Evolutionary conservation across 495 filamentous ascomycete species (phyloP).

Genomic region (Aspergillus panamensis): DNA sequence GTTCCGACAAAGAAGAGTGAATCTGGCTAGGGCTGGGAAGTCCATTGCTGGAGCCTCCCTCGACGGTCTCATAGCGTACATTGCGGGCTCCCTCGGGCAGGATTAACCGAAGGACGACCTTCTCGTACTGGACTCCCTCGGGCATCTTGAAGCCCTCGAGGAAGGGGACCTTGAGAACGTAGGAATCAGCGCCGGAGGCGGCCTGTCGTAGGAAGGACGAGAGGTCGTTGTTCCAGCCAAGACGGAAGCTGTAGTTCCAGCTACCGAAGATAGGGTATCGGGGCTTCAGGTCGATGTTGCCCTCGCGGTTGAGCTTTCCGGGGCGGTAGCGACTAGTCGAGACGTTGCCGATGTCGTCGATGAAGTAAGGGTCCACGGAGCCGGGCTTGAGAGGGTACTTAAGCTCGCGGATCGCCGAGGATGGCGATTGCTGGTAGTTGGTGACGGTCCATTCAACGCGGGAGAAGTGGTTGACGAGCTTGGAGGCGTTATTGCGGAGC

Average conservation of each 20-base stretch:
- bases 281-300: slow-evolving; percentile 82
- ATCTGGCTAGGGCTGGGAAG: slow-evolving; percentile 34
- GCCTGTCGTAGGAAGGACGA: slow-evolving; percentile 66
- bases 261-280: slow-evolving; percentile 91
- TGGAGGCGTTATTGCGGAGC: slow-evolving; percentile 79
- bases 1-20: slow-evolving; percentile 52
- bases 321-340: slow-evolving; percentile 84
- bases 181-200: slow-evolving; percentile 55
- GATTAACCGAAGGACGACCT: slow-evolving; percentile 74
- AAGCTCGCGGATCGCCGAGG: slow-evolving; percentile 75
- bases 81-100: slow-evolving; percentile 90
- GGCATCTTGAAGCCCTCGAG: slow-evolving; percentile 81
- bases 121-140: slow-evolving; percentile 83
- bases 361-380: slow-evolving; percentile 84
- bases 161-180: slow-evolving; percentile 93
- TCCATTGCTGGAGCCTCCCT: slow-evolving; percentile 38
- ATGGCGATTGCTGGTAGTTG: slow-evolving; percentile 69
- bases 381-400: slow-evolving; percentile 74
- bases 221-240: slow-evolving; percentile 90
- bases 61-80: slow-evolving; percentile 47
- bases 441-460: slow-evolving; percentile 76
- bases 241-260: slow-evolving; percentile 94
- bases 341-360: slow-evolving; percentile 95
- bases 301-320: slow-evolving; percentile 65
- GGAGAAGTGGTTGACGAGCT: slow-evolving; percentile 78